Conservation (phyloP, 768 basidiomycete genomes). For the Tulasnella calospora region DNA sequence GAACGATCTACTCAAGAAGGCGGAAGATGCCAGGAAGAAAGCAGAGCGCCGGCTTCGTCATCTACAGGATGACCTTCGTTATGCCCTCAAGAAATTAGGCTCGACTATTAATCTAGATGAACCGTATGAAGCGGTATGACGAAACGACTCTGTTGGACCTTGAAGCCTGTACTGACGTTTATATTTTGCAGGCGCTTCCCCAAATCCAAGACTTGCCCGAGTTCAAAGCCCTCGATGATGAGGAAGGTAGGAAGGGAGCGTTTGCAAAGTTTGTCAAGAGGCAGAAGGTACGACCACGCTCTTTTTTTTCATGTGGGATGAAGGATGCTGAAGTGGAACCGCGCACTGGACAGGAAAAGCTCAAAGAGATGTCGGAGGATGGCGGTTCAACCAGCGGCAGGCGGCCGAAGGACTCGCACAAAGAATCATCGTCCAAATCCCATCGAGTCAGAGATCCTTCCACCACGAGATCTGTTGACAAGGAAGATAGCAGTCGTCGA, state of each 20-base stretch:
- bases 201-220: constrained; percentile 78
- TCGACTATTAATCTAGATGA: constrained; percentile 72
- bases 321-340: background rate
- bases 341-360: constrained; percentile 55
- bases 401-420: constrained; percentile 58
- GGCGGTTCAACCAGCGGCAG: constrained; percentile 74
- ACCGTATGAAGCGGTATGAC: constrained; percentile 73
- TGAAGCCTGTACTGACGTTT: background rate
- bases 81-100: constrained; percentile 85
- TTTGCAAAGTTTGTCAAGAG: constrained; percentile 85
- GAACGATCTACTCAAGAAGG: constrained; percentile 54
- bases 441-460: constrained; percentile 37
- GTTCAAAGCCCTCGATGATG: constrained; percentile 81
- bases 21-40: constrained; percentile 75
- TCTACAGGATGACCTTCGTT: constrained; percentile 90
- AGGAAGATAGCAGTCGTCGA: constrained; percentile 11
- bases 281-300: constrained; percentile 60
- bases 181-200: constrained; percentile 53
- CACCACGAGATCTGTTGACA: background rate
- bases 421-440: background rate
- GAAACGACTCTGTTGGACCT: background rate
- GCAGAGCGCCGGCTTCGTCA: constrained; percentile 79
- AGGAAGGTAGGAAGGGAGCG: constrained; percentile 73
- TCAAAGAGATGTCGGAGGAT: constrained; percentile 67
- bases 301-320: background rate